Evolutionary conservation across 1,139 yeast genomes (phyloP), one percentile per base, ranked within the genome.

Genomic region (Yamadazyma friedrichii): DNA sequence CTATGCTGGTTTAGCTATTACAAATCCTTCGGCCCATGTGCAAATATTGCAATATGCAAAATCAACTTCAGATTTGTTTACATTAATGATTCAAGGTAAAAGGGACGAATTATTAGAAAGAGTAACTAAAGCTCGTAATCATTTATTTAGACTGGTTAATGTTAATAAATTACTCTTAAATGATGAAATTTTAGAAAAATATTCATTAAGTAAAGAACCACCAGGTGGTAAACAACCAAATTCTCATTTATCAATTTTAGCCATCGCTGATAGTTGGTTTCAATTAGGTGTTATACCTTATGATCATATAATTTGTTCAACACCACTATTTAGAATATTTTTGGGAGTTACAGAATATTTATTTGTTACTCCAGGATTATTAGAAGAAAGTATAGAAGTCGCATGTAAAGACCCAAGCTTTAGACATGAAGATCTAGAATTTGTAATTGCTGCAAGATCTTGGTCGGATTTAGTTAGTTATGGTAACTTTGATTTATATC

Each of bases 271-370:
- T 62, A 84, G 95, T 56, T 93, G 98, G 98, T 77, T 75, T 54
- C 82, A 83, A 49, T 65, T 88, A 37, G 86, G 85, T 1, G 88
- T 93, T 34, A 82, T 86, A 15, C 98, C 98, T 2, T 91, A 93
- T 56, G 97, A 91, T 58, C 98, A 93, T 61, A 91, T 91, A 66
- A 91, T 93, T 48, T 93, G 98, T 59, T 88, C 97, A 1, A 93
- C 98, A 0, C 98, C 98, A 27, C 55, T 72, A 31, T 93, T 91
- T 60, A 75, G 98, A 57, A 88, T 93, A 35, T 88, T 94, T 64
- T 72, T 93, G 38, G 98, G 98, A 32, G 98, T 93, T 15, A 82
- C 96, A 0, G 98, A 93, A 58, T 91, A 88, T 58, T 67, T 93
- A 27, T 93, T 93, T 59, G 82, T 95, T 54, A 80, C 91, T 0